Conservation (phyloP, 768 basidiomycete genomes). For the Leccinum barrowsii region DNA sequence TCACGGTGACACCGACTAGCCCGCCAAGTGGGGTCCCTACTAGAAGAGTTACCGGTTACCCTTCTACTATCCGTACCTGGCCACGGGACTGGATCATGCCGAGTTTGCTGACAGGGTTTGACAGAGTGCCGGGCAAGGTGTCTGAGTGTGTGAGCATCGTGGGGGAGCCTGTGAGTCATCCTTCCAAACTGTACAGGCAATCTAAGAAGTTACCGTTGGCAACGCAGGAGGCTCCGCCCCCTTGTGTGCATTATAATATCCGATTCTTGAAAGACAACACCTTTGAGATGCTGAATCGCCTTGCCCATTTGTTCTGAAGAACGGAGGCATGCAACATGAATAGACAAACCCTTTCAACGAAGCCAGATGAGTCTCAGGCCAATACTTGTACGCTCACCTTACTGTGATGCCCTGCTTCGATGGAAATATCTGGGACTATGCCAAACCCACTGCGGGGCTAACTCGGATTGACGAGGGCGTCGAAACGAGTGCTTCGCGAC, state of each 20-base stretch:
- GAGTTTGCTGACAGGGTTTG: neutral
- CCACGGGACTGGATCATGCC: neutral
- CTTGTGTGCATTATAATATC: neutral
- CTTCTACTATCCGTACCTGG: neutral
- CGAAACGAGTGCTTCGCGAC: slow-evolving; percentile 74
- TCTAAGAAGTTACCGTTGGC: neutral
- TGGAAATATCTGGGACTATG: slow-evolving; percentile 56
- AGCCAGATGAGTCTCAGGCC: neutral
- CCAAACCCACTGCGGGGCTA: slow-evolving; percentile 45
- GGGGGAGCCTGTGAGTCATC: neutral
- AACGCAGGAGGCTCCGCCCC: too few relatives aligned
- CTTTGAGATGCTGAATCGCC: slow-evolving; percentile 63
- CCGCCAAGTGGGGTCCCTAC: neutral
- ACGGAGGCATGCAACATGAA: slow-evolving; percentile 66
- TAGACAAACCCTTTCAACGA: neutral
- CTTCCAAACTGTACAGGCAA: neutral
- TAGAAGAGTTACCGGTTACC: neutral
- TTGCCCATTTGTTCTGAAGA: slow-evolving; percentile 63
- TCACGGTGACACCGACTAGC: neutral
- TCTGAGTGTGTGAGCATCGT: neutral
- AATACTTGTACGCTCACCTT: slow-evolving; percentile 44
- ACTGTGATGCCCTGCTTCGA: slow-evolving; percentile 72
- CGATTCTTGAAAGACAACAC: slow-evolving; percentile 79
- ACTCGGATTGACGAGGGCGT: slow-evolving; percentile 65
- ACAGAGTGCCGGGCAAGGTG: neutral